phyloP scores from a whole-genome alignment of 345 rosid genomes.

The Trapa bicornis region DNA sequence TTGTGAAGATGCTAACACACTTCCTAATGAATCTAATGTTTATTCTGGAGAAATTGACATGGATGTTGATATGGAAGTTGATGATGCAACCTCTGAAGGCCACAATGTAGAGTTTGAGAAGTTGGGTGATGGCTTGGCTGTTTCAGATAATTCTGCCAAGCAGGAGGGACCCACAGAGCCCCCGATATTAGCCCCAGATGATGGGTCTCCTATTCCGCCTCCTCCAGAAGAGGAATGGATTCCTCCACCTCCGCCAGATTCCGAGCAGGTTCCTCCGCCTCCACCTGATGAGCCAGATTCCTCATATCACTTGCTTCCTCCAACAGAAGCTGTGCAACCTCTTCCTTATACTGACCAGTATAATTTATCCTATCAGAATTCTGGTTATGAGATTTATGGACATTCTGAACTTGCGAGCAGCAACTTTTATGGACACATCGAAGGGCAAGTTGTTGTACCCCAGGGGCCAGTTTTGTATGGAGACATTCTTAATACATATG shows the following conservation, averaged over 20 bases:
- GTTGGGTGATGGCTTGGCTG: slow-evolving; percentile 17
- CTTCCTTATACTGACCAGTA: slow-evolving; percentile 38
- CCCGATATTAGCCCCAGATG: slow-evolving; percentile 12
- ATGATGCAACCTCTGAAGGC: slow-evolving; percentile 34
- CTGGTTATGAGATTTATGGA: slow-evolving; percentile 45
- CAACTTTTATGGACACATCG: slow-evolving; percentile 51
- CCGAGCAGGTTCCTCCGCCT: slow-evolving; percentile 70
- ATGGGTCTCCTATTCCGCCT: slow-evolving; percentile 33
- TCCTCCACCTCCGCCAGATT: slow-evolving; percentile 88
- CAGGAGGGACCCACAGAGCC: slow-evolving; percentile 26
- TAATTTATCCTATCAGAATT: slow-evolving; percentile 35
- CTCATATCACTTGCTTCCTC: slow-evolving; percentile 33
- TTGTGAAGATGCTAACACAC: not conserved
- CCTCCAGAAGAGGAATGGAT: slow-evolving; percentile 83
- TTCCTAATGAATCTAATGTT: slow-evolving; percentile 16
- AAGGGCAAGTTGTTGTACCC: slow-evolving; percentile 51
- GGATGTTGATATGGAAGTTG: slow-evolving; percentile 99
- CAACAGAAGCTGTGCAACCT: slow-evolving; percentile 36
- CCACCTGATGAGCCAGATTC: slow-evolving; percentile 71
- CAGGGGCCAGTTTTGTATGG: slow-evolving; percentile 49
- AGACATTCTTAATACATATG: slow-evolving; percentile 36
- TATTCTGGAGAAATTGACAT: slow-evolving; percentile 55
- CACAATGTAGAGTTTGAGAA: slow-evolving; percentile 11
- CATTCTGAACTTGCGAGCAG: slow-evolving; percentile 25
- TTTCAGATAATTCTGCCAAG: slow-evolving; percentile 17